phyloP scores from a whole-genome alignment of 192 early-diverging fungal species.

The Backusella sp. region DNA sequence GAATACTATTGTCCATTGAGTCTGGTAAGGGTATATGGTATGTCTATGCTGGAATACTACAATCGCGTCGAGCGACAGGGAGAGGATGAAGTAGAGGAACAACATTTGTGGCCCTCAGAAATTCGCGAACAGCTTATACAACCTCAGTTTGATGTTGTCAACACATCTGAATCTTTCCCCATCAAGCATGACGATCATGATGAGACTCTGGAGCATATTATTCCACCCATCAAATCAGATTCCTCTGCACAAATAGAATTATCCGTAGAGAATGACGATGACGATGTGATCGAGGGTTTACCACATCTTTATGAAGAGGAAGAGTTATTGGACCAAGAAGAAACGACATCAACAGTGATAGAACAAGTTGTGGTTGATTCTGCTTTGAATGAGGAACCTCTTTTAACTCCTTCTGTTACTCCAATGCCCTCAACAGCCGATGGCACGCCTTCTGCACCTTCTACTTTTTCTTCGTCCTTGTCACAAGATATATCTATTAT shows the following conservation, averaged over 20 bases:
- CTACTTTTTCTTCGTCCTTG: not conserved
- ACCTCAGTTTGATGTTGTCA: constrained; percentile 16
- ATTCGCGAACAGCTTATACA: constrained; percentile 27
- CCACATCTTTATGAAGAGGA: not conserved
- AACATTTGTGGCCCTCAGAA: constrained; percentile 28
- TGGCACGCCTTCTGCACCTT: not conserved
- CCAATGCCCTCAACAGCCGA: not conserved
- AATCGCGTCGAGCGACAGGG: constrained; percentile 53
- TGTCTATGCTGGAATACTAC: constrained; percentile 86
- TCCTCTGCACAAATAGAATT: not conserved
- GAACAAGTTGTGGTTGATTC: not conserved
- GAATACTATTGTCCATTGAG: constrained; percentile 95
- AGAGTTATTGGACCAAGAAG: not conserved
- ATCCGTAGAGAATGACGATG: not conserved
- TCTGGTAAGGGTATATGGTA: constrained; percentile 83
- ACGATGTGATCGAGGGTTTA: not conserved
- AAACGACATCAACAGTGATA: not conserved
- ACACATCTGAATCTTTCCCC: constrained; percentile 24
- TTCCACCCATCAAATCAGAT: constrained; percentile 9
- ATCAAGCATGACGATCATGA: not conserved
- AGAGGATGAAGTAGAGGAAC: constrained; percentile 20
- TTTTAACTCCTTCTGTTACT: not conserved
- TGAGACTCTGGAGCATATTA: not conserved
- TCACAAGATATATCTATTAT: not conserved
- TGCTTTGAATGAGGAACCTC: not conserved